A percentile compares a stretch with the other conserved stretches of the same genome.
These are phyloP conservation scores for Trichoderma semiorbis DNA, from an alignment of 2,329 filamentous ascomycete species.

Conservation along the genomic window DNA sequence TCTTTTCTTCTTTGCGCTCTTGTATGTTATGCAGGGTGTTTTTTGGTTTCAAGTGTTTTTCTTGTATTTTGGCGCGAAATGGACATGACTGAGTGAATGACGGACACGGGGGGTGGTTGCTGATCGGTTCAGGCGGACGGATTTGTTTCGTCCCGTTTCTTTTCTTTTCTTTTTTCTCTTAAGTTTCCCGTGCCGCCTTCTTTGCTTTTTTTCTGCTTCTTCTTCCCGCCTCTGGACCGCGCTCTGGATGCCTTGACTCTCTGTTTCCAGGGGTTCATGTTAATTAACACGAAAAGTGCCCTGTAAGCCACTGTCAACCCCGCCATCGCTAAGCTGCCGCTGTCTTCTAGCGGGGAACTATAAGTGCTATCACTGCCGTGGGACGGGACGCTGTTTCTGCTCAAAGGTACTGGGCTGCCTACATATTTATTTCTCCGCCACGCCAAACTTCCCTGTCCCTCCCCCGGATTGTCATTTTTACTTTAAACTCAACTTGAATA, in stretches of 20 bases:
- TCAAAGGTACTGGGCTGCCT: background rate
- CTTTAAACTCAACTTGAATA: background rate
- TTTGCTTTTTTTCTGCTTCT: background rate
- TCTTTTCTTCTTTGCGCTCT: background rate
- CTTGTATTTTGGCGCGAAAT: background rate
- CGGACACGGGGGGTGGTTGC: background rate
- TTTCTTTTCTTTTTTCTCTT: background rate
- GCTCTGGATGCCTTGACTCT: background rate
- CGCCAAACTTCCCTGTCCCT: background rate
- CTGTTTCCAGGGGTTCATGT: background rate
- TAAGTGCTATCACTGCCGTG: background rate
- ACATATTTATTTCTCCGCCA: background rate
- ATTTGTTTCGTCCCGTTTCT: background rate
- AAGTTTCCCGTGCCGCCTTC: background rate
- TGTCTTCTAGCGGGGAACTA: background rate
- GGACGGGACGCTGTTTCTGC: background rate
- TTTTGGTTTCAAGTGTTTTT: background rate
- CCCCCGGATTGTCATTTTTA: background rate
- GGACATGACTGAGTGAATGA: background rate
- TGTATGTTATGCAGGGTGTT: background rate
- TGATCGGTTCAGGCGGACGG: background rate
- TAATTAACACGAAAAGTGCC: background rate
- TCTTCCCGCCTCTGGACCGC: background rate
- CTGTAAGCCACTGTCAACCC: slow-evolving; percentile 3
- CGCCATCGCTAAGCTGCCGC: background rate